A percentile compares a stretch with the other conserved stretches of the same genome.
These are phyloP conservation scores for Coniochaeta sp. DNA, from an alignment of 2,329 filamentous ascomycete species.

Conservation along the genomic window DNA sequence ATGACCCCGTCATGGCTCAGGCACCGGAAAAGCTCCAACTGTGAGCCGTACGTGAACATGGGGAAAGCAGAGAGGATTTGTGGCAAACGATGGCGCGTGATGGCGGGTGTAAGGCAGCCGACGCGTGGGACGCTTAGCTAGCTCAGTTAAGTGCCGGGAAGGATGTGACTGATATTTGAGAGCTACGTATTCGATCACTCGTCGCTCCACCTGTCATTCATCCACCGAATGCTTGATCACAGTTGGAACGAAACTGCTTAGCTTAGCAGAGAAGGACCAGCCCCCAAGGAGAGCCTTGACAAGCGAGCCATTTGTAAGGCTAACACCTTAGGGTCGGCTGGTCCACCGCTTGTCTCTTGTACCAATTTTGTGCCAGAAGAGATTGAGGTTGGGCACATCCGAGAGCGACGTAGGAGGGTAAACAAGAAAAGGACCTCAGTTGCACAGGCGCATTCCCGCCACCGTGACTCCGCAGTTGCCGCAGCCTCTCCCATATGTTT, in stretches of 20 bases:
- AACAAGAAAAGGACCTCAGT: background rate
- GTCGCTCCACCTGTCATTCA: conserved; percentile 7
- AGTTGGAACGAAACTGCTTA: background rate
- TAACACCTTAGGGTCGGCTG: background rate
- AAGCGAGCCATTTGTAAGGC: background rate
- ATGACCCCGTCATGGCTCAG: background rate
- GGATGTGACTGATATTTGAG: background rate
- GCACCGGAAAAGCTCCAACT: background rate
- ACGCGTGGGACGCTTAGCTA: background rate
- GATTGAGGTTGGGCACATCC: background rate
- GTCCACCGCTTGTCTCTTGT: background rate
- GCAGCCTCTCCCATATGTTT: background rate
- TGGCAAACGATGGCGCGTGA: background rate
- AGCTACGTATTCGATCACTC: background rate
- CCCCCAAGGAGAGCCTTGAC: background rate
- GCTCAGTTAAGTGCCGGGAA: background rate
- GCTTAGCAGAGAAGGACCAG: background rate
- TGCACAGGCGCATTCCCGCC: too few species aligned
- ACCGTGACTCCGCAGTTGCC: background rate
- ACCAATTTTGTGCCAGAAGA: background rate
- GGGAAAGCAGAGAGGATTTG: background rate
- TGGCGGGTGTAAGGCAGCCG: background rate
- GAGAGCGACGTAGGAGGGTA: background rate
- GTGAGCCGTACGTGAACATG: background rate
- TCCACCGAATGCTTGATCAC: conserved; percentile 6